Conservation (phyloP, 768 basidiomycete genomes). For the Mycena rosella region DNA sequence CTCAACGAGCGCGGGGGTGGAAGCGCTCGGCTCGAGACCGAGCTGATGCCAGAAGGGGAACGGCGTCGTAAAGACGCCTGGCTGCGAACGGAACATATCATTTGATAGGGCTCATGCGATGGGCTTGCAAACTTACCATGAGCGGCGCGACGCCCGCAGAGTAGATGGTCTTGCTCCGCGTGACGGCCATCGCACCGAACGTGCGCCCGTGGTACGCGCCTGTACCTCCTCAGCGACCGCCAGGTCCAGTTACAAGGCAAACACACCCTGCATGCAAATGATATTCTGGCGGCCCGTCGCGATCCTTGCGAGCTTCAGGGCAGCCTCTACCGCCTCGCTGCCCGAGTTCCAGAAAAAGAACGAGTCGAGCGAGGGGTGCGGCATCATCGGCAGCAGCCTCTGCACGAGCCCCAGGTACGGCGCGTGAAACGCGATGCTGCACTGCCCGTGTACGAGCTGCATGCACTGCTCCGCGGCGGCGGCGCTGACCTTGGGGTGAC, state of each 20-base stretch:
- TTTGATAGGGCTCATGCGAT: neutral
- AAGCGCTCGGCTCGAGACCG: conserved; percentile 67
- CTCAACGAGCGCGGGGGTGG: conserved; percentile 68
- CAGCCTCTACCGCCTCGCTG: conserved; percentile 91
- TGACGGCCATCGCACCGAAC: conserved; percentile 92
- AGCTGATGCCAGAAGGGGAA: conserved; percentile 97
- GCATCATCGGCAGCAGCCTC: conserved; percentile 89
- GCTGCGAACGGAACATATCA: conserved; percentile 61
- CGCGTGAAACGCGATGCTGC: conserved; percentile 89
- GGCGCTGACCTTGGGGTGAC: conserved; percentile 86
- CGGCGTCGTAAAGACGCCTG: conserved; percentile 83
- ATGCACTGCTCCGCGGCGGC: conserved; percentile 92
- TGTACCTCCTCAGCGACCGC: conserved; percentile 36
- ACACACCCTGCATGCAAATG: conserved; percentile 87
- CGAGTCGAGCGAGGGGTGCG: conserved; percentile 88
- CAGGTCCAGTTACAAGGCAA: neutral
- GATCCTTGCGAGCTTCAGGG: conserved; percentile 87
- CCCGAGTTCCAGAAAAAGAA: conserved; percentile 99
- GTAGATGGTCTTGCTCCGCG: conserved; percentile 95
- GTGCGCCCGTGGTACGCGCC: conserved; percentile 94
- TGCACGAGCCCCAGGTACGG: conserved; percentile 92
- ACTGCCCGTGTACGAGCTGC: conserved; percentile 86
- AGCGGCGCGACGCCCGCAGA: conserved; percentile 82
- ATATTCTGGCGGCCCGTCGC: conserved; percentile 89
- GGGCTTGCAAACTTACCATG: conserved; percentile 67